These are phyloP conservation scores for Umbelopsis sp. DNA, from an alignment of 192 early-diverging fungal species.

Conservation along the genomic window DNA sequence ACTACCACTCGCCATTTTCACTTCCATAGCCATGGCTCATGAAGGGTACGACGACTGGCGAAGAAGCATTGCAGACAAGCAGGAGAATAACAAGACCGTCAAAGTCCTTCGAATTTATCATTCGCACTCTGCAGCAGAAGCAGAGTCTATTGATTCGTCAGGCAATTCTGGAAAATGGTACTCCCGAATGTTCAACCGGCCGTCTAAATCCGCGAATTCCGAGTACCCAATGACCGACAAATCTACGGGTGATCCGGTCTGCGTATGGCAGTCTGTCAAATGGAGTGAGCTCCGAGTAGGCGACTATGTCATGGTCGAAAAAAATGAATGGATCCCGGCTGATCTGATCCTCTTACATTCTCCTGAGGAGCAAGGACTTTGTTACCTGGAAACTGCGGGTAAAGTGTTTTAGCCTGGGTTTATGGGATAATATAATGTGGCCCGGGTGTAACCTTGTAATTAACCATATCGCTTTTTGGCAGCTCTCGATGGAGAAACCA, in stretches of 20 bases:
- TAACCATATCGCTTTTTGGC: conserved; percentile 40
- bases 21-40: conserved; percentile 76
- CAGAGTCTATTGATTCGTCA: conserved; percentile 3
- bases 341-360: conserved; percentile 21
- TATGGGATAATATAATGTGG: too few relatives aligned
- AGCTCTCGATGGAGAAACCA: conserved; percentile 90
- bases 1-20: conserved; percentile 72
- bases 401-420: not conserved
- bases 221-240: conserved; percentile 7
- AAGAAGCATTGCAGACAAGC: conserved; percentile 39
- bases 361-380: conserved; percentile 6
- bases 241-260: not conserved
- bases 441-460: not conserved
- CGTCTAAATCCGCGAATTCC: not conserved
- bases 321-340: conserved; percentile 63
- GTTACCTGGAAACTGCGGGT: conserved; percentile 19
- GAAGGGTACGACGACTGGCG: conserved; percentile 77
- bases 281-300: conserved; percentile 76
- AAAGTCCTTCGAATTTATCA: conserved; percentile 21
- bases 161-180: not conserved
- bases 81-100: conserved; percentile 60
- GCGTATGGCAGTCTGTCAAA: conserved; percentile 42
- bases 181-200: not conserved
- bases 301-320: conserved; percentile 71
- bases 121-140: conserved; percentile 2